phyloP scores from a whole-genome alignment of 2,329 filamentous ascomycete species.

The Leptographium lundbergii region DNA sequence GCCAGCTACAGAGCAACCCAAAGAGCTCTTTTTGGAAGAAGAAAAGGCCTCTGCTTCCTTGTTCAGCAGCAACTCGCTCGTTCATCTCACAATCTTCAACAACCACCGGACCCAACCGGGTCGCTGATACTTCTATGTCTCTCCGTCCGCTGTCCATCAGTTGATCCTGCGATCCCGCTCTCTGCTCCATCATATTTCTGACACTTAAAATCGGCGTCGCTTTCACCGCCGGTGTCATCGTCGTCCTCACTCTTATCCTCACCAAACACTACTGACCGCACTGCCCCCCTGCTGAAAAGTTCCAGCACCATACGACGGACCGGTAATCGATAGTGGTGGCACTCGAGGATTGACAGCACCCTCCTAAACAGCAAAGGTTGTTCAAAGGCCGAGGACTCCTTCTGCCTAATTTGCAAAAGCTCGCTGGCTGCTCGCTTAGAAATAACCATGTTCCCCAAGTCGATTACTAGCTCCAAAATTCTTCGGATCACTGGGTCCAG shows the following conservation, averaged over 20 bases:
- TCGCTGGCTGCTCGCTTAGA: slow-evolving; percentile 79
- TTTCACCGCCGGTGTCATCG: slow-evolving; percentile 17
- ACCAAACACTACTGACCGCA: slow-evolving; percentile 73
- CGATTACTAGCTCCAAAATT: slow-evolving; percentile 73
- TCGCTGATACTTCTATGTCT: slow-evolving; percentile 40
- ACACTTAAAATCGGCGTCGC: not conserved
- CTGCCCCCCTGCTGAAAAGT: slow-evolving; percentile 81
- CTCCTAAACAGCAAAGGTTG: slow-evolving; percentile 71
- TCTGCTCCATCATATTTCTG: slow-evolving; percentile 10
- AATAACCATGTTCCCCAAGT: slow-evolving; percentile 85
- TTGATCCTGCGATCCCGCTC: slow-evolving; percentile 48
- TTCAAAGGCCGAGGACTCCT: slow-evolving; percentile 61
- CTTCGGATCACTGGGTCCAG: slow-evolving; percentile 48
- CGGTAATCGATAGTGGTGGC: slow-evolving; percentile 76
- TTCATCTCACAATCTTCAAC: not conserved
- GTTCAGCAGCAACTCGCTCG: not conserved
- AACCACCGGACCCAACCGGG: slow-evolving; percentile 10
- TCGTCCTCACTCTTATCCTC: slow-evolving; percentile 26
- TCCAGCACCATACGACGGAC: slow-evolving; percentile 86
- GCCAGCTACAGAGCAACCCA: not conserved
- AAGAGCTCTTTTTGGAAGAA: not conserved
- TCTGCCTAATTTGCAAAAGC: slow-evolving; percentile 64
- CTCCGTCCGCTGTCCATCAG: slow-evolving; percentile 41
- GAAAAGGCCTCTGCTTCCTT: not conserved
- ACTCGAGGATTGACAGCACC: slow-evolving; percentile 73